Conservation (phyloP, 140 eudicot species). For the Bidens hawaiensis region DNA sequence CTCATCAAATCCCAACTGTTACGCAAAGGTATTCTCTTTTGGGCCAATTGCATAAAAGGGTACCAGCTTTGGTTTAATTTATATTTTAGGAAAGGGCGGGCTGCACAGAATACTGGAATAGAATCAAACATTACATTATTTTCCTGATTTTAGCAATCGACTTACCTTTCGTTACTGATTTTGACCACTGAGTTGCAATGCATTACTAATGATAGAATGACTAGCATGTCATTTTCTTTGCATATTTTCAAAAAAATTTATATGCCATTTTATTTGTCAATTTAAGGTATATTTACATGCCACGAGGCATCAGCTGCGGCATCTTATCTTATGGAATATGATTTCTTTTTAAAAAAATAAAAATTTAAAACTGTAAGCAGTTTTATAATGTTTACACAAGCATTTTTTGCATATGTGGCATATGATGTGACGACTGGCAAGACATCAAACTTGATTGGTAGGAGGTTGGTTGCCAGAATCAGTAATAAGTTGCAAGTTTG, state of each 20-base stretch:
- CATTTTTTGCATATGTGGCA: neutral
- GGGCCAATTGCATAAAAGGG: neutral
- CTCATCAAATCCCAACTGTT: slow-evolving; percentile 90
- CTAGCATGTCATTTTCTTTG: neutral
- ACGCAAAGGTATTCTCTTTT: slow-evolving; percentile 56
- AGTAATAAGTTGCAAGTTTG: neutral
- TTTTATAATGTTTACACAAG: neutral
- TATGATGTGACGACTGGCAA: neutral
- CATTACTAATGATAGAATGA: neutral
- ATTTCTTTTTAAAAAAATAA: neutral
- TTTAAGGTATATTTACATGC: neutral
- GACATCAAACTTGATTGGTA: too few species aligned
- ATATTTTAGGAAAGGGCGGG: neutral
- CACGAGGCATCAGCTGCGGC: neutral
- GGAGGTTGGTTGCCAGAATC: slow-evolving; percentile 1
- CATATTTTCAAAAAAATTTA: neutral
- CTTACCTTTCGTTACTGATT: neutral
- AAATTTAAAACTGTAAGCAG: neutral
- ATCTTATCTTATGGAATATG: neutral
- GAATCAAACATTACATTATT: neutral
- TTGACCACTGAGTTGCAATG: neutral
- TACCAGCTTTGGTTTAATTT: neutral
- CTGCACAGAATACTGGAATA: too few species aligned
- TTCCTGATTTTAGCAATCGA: neutral
- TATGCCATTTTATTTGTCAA: neutral